Base-by-base conservation (phyloP, 192 early-diverging fungal genomes). In the Backusella australiensis region DNA sequence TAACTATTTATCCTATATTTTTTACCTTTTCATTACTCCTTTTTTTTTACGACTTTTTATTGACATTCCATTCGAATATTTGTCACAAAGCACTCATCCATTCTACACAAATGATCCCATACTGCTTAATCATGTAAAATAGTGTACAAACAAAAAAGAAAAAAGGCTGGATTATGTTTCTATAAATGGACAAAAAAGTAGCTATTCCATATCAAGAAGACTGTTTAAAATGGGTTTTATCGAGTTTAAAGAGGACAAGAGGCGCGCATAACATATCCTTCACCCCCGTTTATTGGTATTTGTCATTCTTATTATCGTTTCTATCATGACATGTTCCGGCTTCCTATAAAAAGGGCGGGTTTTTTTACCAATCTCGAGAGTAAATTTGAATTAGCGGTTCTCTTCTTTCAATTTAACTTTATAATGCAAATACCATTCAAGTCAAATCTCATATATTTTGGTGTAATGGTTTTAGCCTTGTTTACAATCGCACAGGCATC, bases 61-160 rank as follows among this genome's bases (percentile, higher is more conserved):
- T 63, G 56, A 63, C 56, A 63, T 63, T 63, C 56, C 56, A 63
- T 63, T 63, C 56, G 26, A 23, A 63, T 63, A 63, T 63, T 49
- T 49, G 46, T 14, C 46, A 49, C 46, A 49, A 49, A n/a, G 19
- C 4, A 49, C 4, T 4, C 4, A 0, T n/a, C 19, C 6, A 1
- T n/a, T 49, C 6, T 49, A n/a, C 15, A 19, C 19, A n/a, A 49
- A 49, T 49, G 46, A 49, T 49, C 46, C 46, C 15, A 49, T 63
- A 29, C 56, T 29, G 56, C 11, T 63, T 12, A 7, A 21, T 0
- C 23, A 29, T 23, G 23, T 0, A 29, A 3, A 63, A 4, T 63
- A 12, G 11, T 3, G 8, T 15, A 63, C 1, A 29, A 39, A 39
- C 38, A 39, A 39, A 32, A 32, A 32, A 32, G 1, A 21, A 53